A percentile compares a stretch with the other conserved stretches of the same genome.
Conservation (phyloP, 192 early-diverging fungal species). For the Gamsiella multidivaricata region DNA sequence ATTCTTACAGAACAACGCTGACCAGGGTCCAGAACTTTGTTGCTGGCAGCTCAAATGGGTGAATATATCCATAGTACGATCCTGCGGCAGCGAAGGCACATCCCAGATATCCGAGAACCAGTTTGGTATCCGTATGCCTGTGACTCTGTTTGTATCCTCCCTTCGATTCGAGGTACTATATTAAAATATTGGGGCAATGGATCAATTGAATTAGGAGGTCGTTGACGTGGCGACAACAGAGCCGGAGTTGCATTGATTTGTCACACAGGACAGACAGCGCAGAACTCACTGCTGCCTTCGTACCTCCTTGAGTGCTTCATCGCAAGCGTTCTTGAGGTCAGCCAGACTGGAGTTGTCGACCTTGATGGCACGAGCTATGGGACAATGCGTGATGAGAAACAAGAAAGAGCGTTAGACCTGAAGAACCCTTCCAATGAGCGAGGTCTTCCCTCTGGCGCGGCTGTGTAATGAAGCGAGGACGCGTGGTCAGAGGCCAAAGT, state of each 20-base stretch:
- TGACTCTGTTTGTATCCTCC: conserved; percentile 75
- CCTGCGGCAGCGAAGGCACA: conserved; percentile 78
- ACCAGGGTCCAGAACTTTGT: conserved; percentile 70
- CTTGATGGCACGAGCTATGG: conserved; percentile 45
- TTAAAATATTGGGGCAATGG: neutral
- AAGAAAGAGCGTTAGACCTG: neutral
- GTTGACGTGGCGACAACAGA: conserved; percentile 1
- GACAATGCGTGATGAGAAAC: neutral
- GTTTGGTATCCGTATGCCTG: conserved; percentile 84
- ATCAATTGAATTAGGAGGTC: neutral
- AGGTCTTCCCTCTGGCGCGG: too few relatives aligned
- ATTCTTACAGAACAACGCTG: conserved; percentile 65
- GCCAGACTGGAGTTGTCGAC: conserved; percentile 54
- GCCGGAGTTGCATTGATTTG: neutral
- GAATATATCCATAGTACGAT: conserved; percentile 75
- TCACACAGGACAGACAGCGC: neutral
- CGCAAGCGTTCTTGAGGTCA: conserved; percentile 73
- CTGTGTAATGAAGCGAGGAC: too few relatives aligned
- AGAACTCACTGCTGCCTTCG: neutral
- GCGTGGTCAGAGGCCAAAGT: too few relatives aligned
- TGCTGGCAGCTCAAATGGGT: conserved; percentile 64
- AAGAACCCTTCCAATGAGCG: neutral
- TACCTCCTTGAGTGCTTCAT: conserved; percentile 71
- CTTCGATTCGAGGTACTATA: conserved; percentile 59
- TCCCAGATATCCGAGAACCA: conserved; percentile 82